A percentile compares a stretch with the other conserved stretches of the same genome.
These are phyloP conservation scores for Paramecium octaurelia DNA, from an alignment of 73 alveolate species.

Conservation along the genomic window DNA sequence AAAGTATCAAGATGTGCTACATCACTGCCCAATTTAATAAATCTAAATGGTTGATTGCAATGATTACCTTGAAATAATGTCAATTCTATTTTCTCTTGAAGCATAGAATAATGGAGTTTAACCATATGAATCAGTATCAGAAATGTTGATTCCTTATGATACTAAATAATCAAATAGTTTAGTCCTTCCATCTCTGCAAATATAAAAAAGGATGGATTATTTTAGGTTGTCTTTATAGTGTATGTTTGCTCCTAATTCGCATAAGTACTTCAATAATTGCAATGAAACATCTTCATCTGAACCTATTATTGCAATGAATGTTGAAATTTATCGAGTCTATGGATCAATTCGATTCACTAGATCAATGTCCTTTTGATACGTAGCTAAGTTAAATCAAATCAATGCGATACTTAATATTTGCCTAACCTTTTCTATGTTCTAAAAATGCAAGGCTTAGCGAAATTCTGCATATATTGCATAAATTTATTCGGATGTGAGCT, in stretches of 20 bases:
- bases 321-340: conserved; percentile 38
- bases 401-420: neutral
- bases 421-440: neutral
- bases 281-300: conserved; percentile 42
- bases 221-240: conserved; percentile 44
- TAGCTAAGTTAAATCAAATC: neutral
- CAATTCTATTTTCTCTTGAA: conserved; percentile 78
- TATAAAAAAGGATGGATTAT: conserved; percentile 52
- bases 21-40: conserved; percentile 73
- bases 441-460: neutral
- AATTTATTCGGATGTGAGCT: neutral
- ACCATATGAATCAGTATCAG: conserved; percentile 51
- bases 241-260: conserved; percentile 53
- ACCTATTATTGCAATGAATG: conserved; percentile 3
- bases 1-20: conserved; percentile 75
- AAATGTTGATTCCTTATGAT: neutral
- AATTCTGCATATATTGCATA: neutral
- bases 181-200: conserved; percentile 58
- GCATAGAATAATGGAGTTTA: conserved; percentile 86
- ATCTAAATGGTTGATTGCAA: neutral
- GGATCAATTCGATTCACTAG: conserved; percentile 53
- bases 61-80: conserved; percentile 35
- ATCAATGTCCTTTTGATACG: conserved; percentile 22
- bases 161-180: conserved; percentile 31
- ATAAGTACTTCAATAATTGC: neutral